Percentiles rank a stretch among this genome's conserved stretches.
Conservation (phyloP, 2,329 filamentous ascomycete species). For the Colletotrichum sp. region DNA sequence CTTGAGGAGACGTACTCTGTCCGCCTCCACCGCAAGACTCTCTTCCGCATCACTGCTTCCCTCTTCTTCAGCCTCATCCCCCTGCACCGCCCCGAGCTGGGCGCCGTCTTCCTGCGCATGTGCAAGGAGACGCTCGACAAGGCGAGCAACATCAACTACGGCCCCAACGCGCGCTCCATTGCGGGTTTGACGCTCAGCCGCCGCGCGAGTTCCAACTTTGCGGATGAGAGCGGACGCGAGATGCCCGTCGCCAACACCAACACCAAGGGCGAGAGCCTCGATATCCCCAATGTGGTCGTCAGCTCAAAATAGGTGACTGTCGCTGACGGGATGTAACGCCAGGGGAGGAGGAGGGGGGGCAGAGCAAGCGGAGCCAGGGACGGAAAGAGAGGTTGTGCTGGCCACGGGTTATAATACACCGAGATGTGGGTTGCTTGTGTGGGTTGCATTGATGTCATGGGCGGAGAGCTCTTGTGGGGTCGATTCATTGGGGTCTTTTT, state of each 20-base stretch:
- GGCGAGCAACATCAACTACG: slow-evolving; percentile 24
- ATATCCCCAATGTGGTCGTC: slow-evolving; percentile 12
- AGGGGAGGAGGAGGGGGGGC: not conserved
- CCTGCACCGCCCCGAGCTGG: slow-evolving; percentile 30
- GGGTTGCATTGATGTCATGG: slow-evolving; percentile 10
- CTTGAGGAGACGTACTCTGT: slow-evolving; percentile 28
- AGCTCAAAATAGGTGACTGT: not conserved
- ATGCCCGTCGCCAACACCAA: slow-evolving; percentile 13
- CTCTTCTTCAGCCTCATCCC: slow-evolving; percentile 34
- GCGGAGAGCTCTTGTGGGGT: not conserved
- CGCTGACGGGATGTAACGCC: not conserved
- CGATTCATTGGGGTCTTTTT: not conserved
- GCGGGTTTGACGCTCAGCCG: slow-evolving; percentile 14
- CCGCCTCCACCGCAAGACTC: slow-evolving; percentile 31
- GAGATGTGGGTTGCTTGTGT: not conserved
- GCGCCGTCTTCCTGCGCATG: slow-evolving; percentile 29
- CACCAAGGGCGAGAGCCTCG: slow-evolving; percentile 8
- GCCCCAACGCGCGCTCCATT: slow-evolving; percentile 17
- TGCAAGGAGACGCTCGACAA: slow-evolving; percentile 30
- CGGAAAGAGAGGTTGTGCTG: not conserved
- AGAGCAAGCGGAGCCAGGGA: not conserved
- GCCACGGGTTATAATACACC: not conserved
- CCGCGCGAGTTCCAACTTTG: slow-evolving; percentile 20
- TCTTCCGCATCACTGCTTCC: slow-evolving; percentile 33
- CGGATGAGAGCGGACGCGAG: slow-evolving; percentile 16